Conservation (phyloP, 2,329 filamentous ascomycete species). For the Penicillium glabrum region DNA sequence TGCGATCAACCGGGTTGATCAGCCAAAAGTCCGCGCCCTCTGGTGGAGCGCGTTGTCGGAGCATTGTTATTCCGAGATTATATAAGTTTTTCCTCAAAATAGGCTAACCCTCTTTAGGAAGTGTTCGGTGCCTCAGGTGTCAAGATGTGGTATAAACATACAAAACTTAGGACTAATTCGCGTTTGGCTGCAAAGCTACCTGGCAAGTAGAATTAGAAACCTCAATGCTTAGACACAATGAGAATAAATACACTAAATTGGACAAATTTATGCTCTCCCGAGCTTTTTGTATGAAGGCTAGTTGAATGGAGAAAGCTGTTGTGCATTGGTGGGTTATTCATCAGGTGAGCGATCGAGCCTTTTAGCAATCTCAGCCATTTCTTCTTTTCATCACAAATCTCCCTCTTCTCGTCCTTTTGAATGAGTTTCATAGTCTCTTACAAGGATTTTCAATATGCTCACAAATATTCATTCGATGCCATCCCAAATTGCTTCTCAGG, state of each 20-base stretch:
- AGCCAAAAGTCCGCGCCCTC: slow-evolving; percentile 28
- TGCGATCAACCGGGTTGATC: slow-evolving; percentile 25
- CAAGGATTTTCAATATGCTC: no score
- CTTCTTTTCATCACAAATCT: not conserved
- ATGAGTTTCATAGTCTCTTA: not conserved
- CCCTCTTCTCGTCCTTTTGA: not conserved
- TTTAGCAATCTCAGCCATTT: not conserved
- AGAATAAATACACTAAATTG: not conserved
- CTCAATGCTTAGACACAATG: rapidly evolving
- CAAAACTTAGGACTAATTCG: not conserved
- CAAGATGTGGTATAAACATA: not conserved
- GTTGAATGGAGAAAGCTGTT: no score
- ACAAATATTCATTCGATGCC: not conserved
- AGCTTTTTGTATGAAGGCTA: not conserved
- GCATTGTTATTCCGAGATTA: not conserved
- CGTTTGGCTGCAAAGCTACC: not conserved
- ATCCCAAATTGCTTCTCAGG: not conserved
- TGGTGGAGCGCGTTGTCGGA: slow-evolving; percentile 31
- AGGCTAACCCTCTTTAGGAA: not conserved
- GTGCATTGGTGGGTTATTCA: not conserved
- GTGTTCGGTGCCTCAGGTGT: not conserved
- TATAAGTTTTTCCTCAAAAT: not conserved
- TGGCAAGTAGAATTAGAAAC: not conserved
- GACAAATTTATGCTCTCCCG: not conserved
- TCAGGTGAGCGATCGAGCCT: not conserved